These are phyloP conservation scores for Carex arenaria DNA, from an alignment of 202 grass and related monocot genomes.

Conservation along the genomic window DNA sequence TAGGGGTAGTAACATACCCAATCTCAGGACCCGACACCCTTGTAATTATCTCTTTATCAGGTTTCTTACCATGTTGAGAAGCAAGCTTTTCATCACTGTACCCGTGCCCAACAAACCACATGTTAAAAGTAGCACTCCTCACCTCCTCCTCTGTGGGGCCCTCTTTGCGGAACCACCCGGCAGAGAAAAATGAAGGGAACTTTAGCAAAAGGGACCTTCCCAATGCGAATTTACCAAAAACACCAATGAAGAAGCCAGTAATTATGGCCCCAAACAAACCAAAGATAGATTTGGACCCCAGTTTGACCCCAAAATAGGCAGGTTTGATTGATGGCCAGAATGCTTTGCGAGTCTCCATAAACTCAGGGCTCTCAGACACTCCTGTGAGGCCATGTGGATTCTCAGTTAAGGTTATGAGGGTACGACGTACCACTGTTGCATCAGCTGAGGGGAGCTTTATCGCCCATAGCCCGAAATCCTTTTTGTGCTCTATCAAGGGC, in stretches of 20 bases:
- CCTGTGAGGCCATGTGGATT: slow-evolving; percentile 65
- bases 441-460: slow-evolving; percentile 77
- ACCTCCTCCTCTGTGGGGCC: slow-evolving; percentile 82
- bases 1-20: slow-evolving; percentile 69
- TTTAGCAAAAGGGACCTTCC: slow-evolving; percentile 72
- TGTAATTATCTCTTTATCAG: slow-evolving; percentile 66
- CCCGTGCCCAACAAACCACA: slow-evolving; percentile 68
- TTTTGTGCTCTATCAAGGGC: slow-evolving; percentile 53
- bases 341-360: slow-evolving; percentile 37
- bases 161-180: slow-evolving; percentile 51
- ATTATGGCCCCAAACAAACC: slow-evolving; percentile 31
- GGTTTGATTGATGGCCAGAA: slow-evolving; percentile 76
- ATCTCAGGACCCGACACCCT: slow-evolving; percentile 76
- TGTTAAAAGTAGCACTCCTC: slow-evolving; percentile 65
- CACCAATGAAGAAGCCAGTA: slow-evolving; percentile 50
- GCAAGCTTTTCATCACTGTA: slow-evolving; percentile 34
- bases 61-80: slow-evolving; percentile 36
- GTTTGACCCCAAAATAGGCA: slow-evolving; percentile 69
- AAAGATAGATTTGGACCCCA: slow-evolving; percentile 47
- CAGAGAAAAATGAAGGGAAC: slow-evolving; percentile 67
- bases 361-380: slow-evolving; percentile 49
- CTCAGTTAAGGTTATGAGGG: slow-evolving; percentile 47
- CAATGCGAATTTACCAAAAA: slow-evolving; percentile 49
- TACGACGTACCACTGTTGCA: slow-evolving; percentile 76
- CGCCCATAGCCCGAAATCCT: slow-evolving; percentile 62